Conservation (phyloP, 176 grass and related monocot genomes). For the Themeda triandra region DNA sequence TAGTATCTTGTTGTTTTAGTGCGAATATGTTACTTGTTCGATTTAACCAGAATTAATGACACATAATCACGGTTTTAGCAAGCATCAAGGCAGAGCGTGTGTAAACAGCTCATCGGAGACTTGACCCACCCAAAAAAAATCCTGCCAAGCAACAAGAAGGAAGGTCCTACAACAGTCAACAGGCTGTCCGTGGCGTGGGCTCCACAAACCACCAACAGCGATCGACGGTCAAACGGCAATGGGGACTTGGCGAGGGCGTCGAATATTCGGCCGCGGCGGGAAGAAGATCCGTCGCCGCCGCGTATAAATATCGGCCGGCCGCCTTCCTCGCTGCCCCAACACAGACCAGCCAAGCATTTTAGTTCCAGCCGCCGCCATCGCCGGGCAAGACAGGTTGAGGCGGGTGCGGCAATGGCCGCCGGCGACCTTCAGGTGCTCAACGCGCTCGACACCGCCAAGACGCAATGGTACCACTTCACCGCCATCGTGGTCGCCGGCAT, state of each 20-base stretch:
- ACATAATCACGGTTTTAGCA: neutral
- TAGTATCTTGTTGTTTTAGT: neutral
- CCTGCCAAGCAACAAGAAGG: neutral
- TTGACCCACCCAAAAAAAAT: neutral
- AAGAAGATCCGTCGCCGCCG: neutral
- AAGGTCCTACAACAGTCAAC: neutral
- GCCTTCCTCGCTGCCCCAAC: neutral
- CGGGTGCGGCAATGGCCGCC: conserved; percentile 22
- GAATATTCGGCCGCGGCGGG: neutral
- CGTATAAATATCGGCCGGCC: neutral
- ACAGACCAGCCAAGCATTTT: neutral
- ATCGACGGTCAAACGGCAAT: neutral
- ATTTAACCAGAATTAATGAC: neutral
- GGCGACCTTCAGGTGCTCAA: conserved; percentile 45
- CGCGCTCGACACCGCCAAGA: conserved; percentile 61
- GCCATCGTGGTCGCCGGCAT: conserved; percentile 74
- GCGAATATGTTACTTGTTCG: neutral
- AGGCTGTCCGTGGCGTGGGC: neutral
- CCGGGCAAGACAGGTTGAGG: neutral
- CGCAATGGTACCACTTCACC: conserved; percentile 82
- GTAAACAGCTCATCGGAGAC: neutral
- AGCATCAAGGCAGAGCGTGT: neutral
- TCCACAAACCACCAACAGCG: neutral
- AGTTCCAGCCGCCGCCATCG: neutral
- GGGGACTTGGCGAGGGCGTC: neutral